Conservation (phyloP, 73 alveolate species). For the Symbiodinium natans region DNA sequence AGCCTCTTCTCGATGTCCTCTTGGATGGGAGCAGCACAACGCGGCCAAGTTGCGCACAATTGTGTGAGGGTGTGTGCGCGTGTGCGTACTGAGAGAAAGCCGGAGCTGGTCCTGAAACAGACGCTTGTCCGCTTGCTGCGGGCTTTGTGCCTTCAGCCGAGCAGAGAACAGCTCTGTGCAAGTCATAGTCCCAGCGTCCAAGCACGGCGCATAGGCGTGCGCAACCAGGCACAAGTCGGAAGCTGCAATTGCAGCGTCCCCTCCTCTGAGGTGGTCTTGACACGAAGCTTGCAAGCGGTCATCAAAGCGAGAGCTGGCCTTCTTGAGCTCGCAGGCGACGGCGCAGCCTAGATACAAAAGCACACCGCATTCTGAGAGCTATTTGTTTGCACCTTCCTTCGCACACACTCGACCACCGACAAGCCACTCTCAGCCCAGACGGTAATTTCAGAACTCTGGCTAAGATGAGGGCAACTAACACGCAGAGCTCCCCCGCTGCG, state of each 20-base stretch:
- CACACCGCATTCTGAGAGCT: no score
- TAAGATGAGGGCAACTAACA: no score
- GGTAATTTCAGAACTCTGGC: no score
- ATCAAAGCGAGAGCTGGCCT: no score
- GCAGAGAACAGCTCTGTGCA: neutral
- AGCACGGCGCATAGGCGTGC: slow-evolving; percentile 25
- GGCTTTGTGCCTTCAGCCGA: slow-evolving; percentile 5
- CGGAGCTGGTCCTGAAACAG: slow-evolving; percentile 19
- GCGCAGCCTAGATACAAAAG: no score
- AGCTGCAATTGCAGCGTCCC: neutral
- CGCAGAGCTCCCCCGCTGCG: no score
- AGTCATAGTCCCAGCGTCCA: neutral
- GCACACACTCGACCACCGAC: no score
- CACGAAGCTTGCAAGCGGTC: no score
- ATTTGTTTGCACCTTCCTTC: no score
- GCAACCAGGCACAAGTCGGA: slow-evolving; percentile 49
- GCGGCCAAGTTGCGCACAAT: neutral
- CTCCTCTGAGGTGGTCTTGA: neutral
- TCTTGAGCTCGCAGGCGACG: no score
- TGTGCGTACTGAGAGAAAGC: neutral
- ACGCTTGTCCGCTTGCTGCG: neutral
- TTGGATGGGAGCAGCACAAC: no score
- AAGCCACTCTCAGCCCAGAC: no score
- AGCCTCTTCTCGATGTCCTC: neutral
- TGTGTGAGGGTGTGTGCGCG: neutral